phyloP scores from a whole-genome alignment of 805 yeast genomes.

The Metschnikowia shivogae region DNA sequence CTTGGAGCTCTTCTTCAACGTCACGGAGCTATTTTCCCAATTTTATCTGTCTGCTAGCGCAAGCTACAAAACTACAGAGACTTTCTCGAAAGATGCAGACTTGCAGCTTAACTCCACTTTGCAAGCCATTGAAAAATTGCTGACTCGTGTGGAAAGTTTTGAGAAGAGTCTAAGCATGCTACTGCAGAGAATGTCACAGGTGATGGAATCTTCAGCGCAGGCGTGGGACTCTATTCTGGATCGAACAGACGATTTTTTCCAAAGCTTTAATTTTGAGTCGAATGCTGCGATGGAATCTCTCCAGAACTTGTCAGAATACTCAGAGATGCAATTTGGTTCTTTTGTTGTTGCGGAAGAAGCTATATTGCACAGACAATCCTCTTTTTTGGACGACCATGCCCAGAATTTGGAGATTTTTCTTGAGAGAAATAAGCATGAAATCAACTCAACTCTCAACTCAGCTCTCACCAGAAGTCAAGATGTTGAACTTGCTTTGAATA shows the following conservation, averaged over 20 bases:
- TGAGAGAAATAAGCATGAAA: background rate
- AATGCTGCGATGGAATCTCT: background rate
- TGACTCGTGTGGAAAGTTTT: background rate
- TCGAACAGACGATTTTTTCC: background rate
- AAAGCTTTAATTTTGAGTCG: constrained; percentile 2
- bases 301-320: constrained; percentile 1
- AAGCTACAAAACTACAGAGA: background rate
- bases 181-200: constrained; percentile 1
- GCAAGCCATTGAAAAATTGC: background rate
- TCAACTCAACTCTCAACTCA: background rate
- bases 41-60: constrained; percentile 9
- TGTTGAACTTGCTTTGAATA: background rate
- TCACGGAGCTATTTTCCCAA: constrained; percentile 30
- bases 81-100: background rate
- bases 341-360: constrained; percentile 4
- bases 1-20: constrained; percentile 42
- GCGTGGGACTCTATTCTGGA: background rate
- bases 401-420: background rate
- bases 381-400: constrained; percentile 6
- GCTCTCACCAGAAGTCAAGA: background rate
- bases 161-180: constrained; percentile 3
- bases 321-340: constrained; percentile 3
- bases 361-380: constrained; percentile 1
- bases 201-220: constrained; percentile 2
- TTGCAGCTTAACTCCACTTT: background rate